Conservation (phyloP, 805 yeast genomes). For the Kodamaea sagamina region DNA sequence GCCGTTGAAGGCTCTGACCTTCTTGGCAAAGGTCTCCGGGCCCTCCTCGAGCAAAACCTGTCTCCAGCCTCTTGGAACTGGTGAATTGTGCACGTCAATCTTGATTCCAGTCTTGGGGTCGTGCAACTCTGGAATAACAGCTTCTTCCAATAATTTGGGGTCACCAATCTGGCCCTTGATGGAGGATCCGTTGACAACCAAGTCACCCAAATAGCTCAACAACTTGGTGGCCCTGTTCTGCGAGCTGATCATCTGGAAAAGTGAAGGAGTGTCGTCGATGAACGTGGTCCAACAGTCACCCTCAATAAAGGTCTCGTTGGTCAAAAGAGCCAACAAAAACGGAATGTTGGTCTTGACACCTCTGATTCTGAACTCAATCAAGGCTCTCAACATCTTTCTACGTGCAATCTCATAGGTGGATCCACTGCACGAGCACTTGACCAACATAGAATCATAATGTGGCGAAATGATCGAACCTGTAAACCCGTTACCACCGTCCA, state of each 20-base stretch:
- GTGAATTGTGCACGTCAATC: constrained; percentile 58
- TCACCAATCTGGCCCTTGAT: constrained; percentile 93
- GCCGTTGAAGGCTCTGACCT: constrained; percentile 82
- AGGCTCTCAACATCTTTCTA: constrained; percentile 95
- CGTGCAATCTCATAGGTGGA: constrained; percentile 95
- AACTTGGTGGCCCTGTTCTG: constrained; percentile 97
- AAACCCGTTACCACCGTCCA: constrained; percentile 98
- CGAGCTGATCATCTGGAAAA: constrained; percentile 91
- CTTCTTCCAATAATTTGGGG: constrained; percentile 79
- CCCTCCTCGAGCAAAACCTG: constrained; percentile 81
- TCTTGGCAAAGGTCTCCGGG: constrained; percentile 85
- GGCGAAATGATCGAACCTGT: constrained; percentile 97
- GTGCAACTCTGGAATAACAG: constrained; percentile 71
- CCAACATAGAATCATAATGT: constrained; percentile 97
- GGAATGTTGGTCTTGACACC: constrained; percentile 99
- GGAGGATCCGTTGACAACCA: constrained; percentile 94
- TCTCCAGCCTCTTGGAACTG: constrained; percentile 80
- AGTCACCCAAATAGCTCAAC: constrained; percentile 85
- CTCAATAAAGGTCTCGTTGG: constrained; percentile 80
- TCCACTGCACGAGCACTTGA: constrained; percentile 96
- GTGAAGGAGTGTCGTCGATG: constrained; percentile 95
- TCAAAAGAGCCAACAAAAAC: constrained; percentile 85
- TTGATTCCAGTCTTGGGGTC: constrained; percentile 58
- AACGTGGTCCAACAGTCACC: constrained; percentile 98
- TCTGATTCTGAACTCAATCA: constrained; percentile 96